Evolutionary conservation across 441 rosid genomes (phyloP).

Genomic region (Syzygium malaccense): DNA sequence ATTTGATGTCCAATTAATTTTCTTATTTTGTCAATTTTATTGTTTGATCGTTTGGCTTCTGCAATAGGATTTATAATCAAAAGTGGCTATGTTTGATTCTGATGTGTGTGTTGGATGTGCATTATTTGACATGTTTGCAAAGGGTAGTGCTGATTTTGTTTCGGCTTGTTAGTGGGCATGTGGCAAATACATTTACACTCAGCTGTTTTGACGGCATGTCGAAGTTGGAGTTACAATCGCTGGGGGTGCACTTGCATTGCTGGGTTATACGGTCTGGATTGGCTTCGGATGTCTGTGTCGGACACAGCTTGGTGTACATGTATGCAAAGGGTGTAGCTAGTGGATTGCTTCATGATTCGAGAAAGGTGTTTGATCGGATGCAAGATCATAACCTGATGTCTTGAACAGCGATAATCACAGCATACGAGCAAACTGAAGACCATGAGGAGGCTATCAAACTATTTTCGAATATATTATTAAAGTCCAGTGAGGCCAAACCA

Average conservation of each 20-base stretch:
- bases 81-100: not conserved
- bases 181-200: conserved; percentile 38
- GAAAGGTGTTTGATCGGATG: conserved; percentile 58
- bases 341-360: conserved; percentile 36
- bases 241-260: conserved; percentile 52
- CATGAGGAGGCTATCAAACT: conserved; percentile 22
- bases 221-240: conserved; percentile 22
- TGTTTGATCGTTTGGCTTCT: no score
- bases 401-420: conserved; percentile 53
- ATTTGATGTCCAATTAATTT: no score
- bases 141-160: not conserved
- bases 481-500: conserved; percentile 47
- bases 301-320: conserved; percentile 63
- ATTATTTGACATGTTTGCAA: not conserved
- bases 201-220: conserved; percentile 38
- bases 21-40: no score
- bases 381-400: conserved; percentile 51
- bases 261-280: conserved; percentile 37
- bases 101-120: not conserved
- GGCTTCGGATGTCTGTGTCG: conserved; percentile 38
- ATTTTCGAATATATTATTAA: conserved; percentile 33
- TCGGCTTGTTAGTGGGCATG: conserved; percentile 24
- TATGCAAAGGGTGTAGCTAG: conserved; percentile 38
- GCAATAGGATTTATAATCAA: no score
- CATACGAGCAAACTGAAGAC: no score